Conservation (phyloP, 208 protist genomes). For the Trypanosoma caninum region DNA sequence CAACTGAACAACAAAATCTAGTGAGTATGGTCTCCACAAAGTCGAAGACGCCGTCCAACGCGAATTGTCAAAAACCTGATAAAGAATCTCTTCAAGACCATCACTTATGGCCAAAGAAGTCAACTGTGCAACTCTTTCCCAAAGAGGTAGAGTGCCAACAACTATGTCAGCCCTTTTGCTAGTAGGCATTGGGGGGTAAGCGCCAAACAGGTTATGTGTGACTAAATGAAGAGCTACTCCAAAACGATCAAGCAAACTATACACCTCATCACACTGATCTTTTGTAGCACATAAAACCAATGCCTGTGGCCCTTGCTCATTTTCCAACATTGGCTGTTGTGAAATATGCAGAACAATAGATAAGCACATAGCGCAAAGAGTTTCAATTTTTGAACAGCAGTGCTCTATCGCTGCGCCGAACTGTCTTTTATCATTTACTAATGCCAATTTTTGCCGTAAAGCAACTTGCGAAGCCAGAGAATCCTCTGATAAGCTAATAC, state of each 20-base stretch:
- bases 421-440: neutral
- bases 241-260: slow-evolving; percentile 43
- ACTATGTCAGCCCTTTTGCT: slow-evolving; percentile 68
- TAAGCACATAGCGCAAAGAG: slow-evolving; percentile 49
- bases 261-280: slow-evolving; percentile 65
- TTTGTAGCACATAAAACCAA: slow-evolving; percentile 71
- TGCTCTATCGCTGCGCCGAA: slow-evolving; percentile 22
- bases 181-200: slow-evolving; percentile 51
- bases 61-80: slow-evolving; percentile 27
- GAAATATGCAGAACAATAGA: slow-evolving; percentile 58
- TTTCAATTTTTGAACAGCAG: slow-evolving; percentile 56
- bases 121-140: slow-evolving; percentile 48
- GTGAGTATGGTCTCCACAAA: slow-evolving; percentile 57
- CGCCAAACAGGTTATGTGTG: slow-evolving; percentile 78
- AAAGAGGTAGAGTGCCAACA: slow-evolving; percentile 65
- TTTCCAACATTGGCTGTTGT: slow-evolving; percentile 58
- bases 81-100: slow-evolving; percentile 56
- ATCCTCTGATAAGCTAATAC: slow-evolving; percentile 56
- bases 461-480: slow-evolving; percentile 39
- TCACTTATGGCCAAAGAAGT: neutral
- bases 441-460: slow-evolving; percentile 26
- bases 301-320: slow-evolving; percentile 55
- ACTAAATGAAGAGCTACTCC: slow-evolving; percentile 61
- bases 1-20: slow-evolving; percentile 50
- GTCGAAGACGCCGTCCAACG: slow-evolving; percentile 45